Base-by-base conservation (phyloP, 768 basidiomycete genomes). In the Tricholoma matsutake region DNA sequence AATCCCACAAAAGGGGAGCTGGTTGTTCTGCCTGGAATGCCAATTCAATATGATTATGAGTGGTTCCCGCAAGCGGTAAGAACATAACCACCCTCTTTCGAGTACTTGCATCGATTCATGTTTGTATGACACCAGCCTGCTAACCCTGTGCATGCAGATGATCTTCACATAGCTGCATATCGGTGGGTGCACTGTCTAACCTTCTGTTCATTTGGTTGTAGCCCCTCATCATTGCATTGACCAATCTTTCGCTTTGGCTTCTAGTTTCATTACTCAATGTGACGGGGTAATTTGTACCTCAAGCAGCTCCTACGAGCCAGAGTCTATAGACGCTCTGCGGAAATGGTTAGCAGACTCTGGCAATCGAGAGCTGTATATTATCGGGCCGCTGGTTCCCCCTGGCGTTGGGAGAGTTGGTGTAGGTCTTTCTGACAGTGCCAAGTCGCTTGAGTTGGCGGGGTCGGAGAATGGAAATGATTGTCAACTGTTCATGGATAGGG, bases 311-410 rank as follows among this genome's bases (percentile, higher is more conserved):
- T 69, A 67, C 28, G 69, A 71, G 20, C 45, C 47, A 14, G 61
- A 41, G 11, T 59, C 63, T n/a, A 39, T 67, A 9, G 54, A 60
- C 18, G 65, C 68, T 8, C 28, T 65, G 0, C 37, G 61, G 14
- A 22, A 32, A 6, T 69, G 69, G 69, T 54, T 62, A 11, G 14
- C 61, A 20, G 57, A 35, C 1, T 37, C 56, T 49, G 51, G 51
- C 14, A 14, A 39, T 7, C 64, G 69, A 43, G 22, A 55, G 1
- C 49, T 66, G 20, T 67, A 71, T 51, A 51, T 51, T 1, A 28
- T 68, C 4, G 68, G 69, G n/a, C 69, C 69, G 9, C 43, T 71
- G n/a, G 35, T 68, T 13, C 64, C 67, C 22, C 37, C 37, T 13
- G 52, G 22, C 10, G 22, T 3, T 22, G 54, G 22, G 54, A 49